phyloP scores from a whole-genome alignment of 257 asterid genomes.

The Solanum lignicaule region DNA sequence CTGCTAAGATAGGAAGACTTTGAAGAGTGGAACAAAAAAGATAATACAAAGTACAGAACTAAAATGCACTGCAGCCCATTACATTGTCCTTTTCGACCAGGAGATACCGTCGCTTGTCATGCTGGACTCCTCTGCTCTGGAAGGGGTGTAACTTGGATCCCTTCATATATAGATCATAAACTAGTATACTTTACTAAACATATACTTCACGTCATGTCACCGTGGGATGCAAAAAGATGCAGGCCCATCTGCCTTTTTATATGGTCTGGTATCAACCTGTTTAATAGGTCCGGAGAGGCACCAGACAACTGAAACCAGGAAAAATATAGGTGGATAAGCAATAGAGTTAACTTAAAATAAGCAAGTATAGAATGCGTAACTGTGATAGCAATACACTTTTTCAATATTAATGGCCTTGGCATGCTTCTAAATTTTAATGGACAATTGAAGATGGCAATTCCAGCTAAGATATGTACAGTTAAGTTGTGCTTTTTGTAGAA shows the following conservation, averaged over 20 bases:
- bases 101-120: neutral
- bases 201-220: constrained; percentile 39
- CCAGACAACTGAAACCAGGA: constrained; percentile 43
- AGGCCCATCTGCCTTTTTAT: constrained; percentile 70
- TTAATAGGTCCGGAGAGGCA: constrained; percentile 68
- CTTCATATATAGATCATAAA: neutral
- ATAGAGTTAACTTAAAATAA: neutral
- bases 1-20: neutral
- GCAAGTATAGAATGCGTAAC: neutral
- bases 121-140: neutral
- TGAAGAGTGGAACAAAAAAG: neutral
- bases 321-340: neutral
- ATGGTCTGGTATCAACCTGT: constrained; percentile 82
- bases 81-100: neutral
- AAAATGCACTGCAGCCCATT: constrained; percentile 2
- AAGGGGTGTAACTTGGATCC: neutral
- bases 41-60: neutral
- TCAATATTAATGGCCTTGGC: neutral
- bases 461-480: neutral
- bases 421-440: neutral
- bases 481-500: neutral
- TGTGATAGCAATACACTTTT: neutral
- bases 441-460: neutral
- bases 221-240: constrained; percentile 49
- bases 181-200: neutral